Conservation (phyloP, 2,329 filamentous ascomycete species). For the Fusarium illudens region DNA sequence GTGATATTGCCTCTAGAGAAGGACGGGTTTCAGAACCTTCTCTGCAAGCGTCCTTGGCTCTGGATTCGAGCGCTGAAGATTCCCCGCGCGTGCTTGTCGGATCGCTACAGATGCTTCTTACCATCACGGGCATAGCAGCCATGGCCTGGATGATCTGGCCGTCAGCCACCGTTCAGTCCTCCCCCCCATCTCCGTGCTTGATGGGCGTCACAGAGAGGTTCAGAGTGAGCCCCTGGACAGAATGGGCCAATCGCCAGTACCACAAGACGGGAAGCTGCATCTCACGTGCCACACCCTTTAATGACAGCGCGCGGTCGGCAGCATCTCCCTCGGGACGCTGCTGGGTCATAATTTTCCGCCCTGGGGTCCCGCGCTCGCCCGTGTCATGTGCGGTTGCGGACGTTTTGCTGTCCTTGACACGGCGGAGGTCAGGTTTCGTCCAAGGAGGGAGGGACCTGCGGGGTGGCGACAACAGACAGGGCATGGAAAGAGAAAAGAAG, state of each 20-base stretch:
- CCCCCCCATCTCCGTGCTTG: constrained; percentile 10
- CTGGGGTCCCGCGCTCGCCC: constrained; percentile 22
- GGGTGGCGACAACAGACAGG: constrained; percentile 12
- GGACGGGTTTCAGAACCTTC: constrained; percentile 25
- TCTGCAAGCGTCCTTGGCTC: constrained; percentile 22
- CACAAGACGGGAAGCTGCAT: constrained; percentile 25
- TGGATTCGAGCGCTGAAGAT: constrained; percentile 22
- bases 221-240: constrained; percentile 14
- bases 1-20: constrained; percentile 29
- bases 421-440: constrained; percentile 2
- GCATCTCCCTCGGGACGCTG: constrained; percentile 34
- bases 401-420: constrained; percentile 8
- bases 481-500: background rate
- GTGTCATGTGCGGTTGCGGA: constrained; percentile 20
- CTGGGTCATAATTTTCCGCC: constrained; percentile 36
- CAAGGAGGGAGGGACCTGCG: background rate
- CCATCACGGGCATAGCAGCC: constrained; percentile 7
- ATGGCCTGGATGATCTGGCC: constrained; percentile 22
- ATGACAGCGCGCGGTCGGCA: constrained; percentile 37
- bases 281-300: constrained; percentile 30
- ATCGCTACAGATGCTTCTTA: constrained; percentile 23
- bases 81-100: constrained; percentile 21
- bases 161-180: constrained; percentile 10
- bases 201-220: constrained; percentile 21
- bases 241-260: constrained; percentile 29